These are phyloP conservation scores for Panellus pusillus DNA, from an alignment of 768 basidiomycete species.

Conservation along the genomic window DNA sequence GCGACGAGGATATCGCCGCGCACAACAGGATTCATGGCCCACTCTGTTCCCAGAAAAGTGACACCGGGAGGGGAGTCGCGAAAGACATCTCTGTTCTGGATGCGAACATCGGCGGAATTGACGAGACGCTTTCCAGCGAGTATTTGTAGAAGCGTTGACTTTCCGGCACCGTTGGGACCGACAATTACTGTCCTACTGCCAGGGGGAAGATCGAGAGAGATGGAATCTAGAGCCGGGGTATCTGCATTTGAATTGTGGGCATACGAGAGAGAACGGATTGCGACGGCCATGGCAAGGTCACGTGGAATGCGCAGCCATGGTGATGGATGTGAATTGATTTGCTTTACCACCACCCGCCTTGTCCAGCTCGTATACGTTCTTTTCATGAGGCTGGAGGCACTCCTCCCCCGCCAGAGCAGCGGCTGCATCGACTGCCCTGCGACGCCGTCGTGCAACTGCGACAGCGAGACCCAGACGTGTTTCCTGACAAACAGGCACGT, in stretches of 20 bases:
- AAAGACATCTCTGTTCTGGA: conserved; percentile 87
- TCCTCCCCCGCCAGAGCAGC: conserved; percentile 18
- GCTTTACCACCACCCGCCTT: conserved; percentile 16
- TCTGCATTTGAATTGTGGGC: conserved; percentile 38
- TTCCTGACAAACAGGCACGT: conserved; percentile 60
- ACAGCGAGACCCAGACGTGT: conserved; percentile 51
- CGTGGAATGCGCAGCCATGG: neutral
- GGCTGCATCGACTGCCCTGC: conserved; percentile 18
- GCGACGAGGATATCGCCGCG: conserved; percentile 78
- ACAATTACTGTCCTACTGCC: conserved; percentile 86
- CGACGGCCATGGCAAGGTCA: conserved; percentile 41
- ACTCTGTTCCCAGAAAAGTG: conserved; percentile 67
- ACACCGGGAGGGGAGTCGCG: conserved; percentile 80
- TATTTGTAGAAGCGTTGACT: conserved; percentile 94
- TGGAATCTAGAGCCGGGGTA: conserved; percentile 58
- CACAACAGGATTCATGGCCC: conserved; percentile 97
- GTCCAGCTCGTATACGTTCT: conserved; percentile 28
- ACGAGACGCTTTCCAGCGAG: conserved; percentile 91
- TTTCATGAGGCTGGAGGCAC: conserved; percentile 24
- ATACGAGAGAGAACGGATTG: conserved; percentile 59
- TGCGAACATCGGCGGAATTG: conserved; percentile 57
- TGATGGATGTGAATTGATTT: conserved; percentile 5
- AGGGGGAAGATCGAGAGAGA: conserved; percentile 63
- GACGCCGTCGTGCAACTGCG: conserved; percentile 56
- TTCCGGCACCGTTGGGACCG: conserved; percentile 71